Evolutionary conservation across 2,329 filamentous ascomycete genomes (phyloP), one percentile per base, ranked within the genome.

Genomic region (Aspergillus unguis): DNA sequence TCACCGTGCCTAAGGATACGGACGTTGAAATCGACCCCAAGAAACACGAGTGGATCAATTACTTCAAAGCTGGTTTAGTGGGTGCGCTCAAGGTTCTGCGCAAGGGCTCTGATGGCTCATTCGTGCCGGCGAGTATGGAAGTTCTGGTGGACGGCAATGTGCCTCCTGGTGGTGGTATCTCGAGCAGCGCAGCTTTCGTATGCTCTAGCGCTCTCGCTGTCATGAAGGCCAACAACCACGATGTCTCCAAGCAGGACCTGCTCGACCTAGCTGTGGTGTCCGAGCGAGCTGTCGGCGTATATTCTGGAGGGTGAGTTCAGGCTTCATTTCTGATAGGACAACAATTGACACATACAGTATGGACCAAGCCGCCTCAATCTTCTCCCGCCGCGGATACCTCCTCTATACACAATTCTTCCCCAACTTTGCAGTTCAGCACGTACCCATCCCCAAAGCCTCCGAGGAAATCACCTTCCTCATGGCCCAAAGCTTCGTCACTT

Each of bases 331-430:
- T 41, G 41, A 40, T 26, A 29, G 23, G 26, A 23, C n/a, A 42
- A 41, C 31, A 49, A 23, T 53, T 59, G 45, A 59, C 35, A 4
- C 25, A 6, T 23, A 29, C 57, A 90, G 92, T 51, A 97, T 99
- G 94, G 94, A 99, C 67, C 94, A 99, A 75, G 86, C 91, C 10
- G 94, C 94, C 32, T 97, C 92, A 0, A 92, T 99, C 58, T 94
- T 99, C 73, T 92, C 91, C 0, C 81, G 90, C 64, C 85, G 86
- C 59, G 92, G 90, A 46, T 89, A 88, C 36, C 91, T 94, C 7
- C 83, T 96, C 40, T 92, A 95, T 68, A 92, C 96, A 54, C 88
- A 87, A 7, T 99, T 99, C 76, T 85, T 85, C 58, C 94, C 94
- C 3, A 79, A 77, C 17, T 85, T 99, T 47, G 80, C 82, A 26